Percentiles rank a stretch among this genome's conserved stretches.
Evolutionary conservation across 306 rosid species (phyloP).

Genomic region (Sicyos edulis): DNA sequence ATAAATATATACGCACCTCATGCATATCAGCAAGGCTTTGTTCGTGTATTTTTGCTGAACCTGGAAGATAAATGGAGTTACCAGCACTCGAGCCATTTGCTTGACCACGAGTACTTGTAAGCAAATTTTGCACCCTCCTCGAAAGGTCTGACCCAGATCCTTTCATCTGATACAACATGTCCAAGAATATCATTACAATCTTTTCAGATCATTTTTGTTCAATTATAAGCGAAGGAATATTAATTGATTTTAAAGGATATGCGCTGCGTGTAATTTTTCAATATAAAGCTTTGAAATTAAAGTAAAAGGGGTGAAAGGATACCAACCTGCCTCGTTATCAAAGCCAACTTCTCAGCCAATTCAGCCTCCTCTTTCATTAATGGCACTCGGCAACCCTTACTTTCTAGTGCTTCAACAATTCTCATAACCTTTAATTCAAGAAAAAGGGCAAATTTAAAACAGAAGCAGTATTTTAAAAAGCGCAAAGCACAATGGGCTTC

Average conservation of each 20-base stretch:
- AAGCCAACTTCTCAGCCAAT: slow-evolving; percentile 80
- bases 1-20: slow-evolving; percentile 46
- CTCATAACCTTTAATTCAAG: slow-evolving; percentile 58
- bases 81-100: slow-evolving; percentile 52
- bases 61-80: slow-evolving; percentile 61
- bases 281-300: not conserved
- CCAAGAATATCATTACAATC: slow-evolving; percentile 16
- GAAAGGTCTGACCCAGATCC: slow-evolving; percentile 90
- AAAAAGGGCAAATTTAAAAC: not conserved
- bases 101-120: slow-evolving; percentile 62
- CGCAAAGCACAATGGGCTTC: no score
- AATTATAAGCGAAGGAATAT: not conserved
- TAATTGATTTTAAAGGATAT: not conserved
- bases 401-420: slow-evolving; percentile 85
- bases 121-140: slow-evolving; percentile 80
- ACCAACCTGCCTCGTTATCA: slow-evolving; percentile 75
- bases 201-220: no score
- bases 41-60: slow-evolving; percentile 76
- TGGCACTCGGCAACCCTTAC: slow-evolving; percentile 85
- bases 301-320: not conserved
- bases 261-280: not conserved
- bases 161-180: slow-evolving; percentile 57
- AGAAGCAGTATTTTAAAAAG: not conserved
- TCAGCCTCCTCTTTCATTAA: slow-evolving; percentile 89
- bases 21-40: slow-evolving; percentile 84